Evolutionary conservation across 305 asterid genomes (phyloP).

Genomic region (Ajuga reptans): DNA sequence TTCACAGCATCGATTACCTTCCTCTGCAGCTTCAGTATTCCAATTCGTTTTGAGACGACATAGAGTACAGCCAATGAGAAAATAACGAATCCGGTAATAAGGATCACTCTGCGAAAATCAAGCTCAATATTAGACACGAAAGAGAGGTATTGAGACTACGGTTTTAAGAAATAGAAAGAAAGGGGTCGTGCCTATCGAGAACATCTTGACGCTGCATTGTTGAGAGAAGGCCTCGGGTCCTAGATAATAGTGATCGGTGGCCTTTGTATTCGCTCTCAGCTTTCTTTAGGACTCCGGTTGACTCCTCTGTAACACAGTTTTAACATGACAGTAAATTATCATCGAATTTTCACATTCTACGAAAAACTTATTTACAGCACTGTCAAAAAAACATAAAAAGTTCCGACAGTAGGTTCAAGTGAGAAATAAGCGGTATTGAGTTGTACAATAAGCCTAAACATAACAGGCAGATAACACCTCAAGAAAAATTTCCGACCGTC

Average conservation of each 20-base stretch:
- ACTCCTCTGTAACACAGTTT: slow-evolving; percentile 61
- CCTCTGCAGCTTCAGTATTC: slow-evolving; percentile 75
- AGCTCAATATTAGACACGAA: slow-evolving; percentile 3
- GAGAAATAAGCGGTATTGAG: too few relatives aligned
- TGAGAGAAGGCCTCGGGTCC: slow-evolving; percentile 84
- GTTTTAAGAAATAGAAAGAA: not conserved
- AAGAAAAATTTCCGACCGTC: not conserved
- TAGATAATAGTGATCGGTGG: slow-evolving; percentile 66
- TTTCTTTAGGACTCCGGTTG: slow-evolving; percentile 63
- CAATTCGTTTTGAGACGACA: slow-evolving; percentile 86
- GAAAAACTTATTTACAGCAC: not conserved
- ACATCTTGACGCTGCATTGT: slow-evolving; percentile 88
- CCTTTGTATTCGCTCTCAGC: slow-evolving; percentile 93
- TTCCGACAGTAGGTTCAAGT: not conserved
- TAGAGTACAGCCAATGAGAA: slow-evolving; percentile 90
- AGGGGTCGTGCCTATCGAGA: slow-evolving; percentile 51
- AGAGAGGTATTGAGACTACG: not conserved
- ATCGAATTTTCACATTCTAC: not conserved
- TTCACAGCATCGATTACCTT: slow-evolving; percentile 57
- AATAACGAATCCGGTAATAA: slow-evolving; percentile 51
- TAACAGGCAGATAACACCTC: not conserved
- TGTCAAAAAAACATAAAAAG: not conserved
- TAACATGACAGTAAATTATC: not conserved
- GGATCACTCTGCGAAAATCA: slow-evolving; percentile 55
- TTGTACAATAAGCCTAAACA: not conserved